A percentile compares a stretch with the other conserved stretches of the same genome.
phyloP scores from a whole-genome alignment of 2,329 filamentous ascomycete species.

The Hysterium pulicare region DNA sequence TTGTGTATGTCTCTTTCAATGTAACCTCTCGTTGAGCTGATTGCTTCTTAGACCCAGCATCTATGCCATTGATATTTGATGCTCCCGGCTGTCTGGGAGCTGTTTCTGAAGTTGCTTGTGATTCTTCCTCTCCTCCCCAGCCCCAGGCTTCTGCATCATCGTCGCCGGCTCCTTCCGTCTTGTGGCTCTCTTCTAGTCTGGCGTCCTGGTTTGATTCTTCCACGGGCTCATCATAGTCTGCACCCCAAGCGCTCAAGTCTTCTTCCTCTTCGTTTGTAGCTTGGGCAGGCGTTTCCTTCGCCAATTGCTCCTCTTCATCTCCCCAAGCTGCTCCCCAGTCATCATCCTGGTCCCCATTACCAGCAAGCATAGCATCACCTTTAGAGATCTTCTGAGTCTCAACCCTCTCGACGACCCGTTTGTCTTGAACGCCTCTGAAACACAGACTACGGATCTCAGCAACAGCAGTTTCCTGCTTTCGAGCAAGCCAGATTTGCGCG shows the following conservation, averaged over 20 bases:
- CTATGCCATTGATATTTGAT: conserved; percentile 29
- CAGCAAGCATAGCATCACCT: conserved; percentile 63
- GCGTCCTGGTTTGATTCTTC: conserved; percentile 18
- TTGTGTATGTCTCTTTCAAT: conserved; percentile 79
- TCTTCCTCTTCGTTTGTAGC: conserved; percentile 40
- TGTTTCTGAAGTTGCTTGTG: conserved; percentile 10
- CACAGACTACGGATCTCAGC: conserved; percentile 70
- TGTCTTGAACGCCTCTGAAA: conserved; percentile 61
- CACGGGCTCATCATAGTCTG: conserved; percentile 32
- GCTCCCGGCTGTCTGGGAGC: conserved; percentile 7
- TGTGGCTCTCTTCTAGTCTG: conserved; percentile 37
- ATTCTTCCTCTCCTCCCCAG: conserved; percentile 68
- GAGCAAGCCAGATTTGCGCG: conserved; percentile 79
- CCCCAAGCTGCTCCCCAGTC: conserved; percentile 83
- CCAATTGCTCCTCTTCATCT: conserved; percentile 70
- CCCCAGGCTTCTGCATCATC: conserved; percentile 69
- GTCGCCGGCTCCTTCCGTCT: conserved; percentile 22
- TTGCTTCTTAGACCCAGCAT: conserved; percentile 19
- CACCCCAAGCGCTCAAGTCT: conserved; percentile 49
- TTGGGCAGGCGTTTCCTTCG: conserved; percentile 14
- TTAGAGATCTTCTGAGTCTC: conserved; percentile 77
- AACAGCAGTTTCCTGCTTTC: conserved; percentile 75
- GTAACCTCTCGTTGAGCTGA: conserved; percentile 61
- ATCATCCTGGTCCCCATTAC: conserved; percentile 44
- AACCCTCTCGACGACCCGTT: conserved; percentile 73